Evolutionary conservation across 768 basidiomycete genomes (phyloP), one percentile per base, ranked within the genome.

Genomic region (Agaricus subrufescens): DNA sequence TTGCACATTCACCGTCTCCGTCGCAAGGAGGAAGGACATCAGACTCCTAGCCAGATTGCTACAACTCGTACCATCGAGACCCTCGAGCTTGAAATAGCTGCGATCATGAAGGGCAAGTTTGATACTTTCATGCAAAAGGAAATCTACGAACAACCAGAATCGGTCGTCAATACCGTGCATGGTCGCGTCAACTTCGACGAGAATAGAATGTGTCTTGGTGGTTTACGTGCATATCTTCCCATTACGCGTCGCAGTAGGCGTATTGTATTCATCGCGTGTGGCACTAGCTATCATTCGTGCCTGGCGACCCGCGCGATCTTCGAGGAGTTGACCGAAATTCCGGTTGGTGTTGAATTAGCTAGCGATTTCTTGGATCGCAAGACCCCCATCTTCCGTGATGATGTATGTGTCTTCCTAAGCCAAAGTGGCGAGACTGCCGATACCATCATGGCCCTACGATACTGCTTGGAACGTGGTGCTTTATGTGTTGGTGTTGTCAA

Each of bases 51-150:
- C 39, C 82, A 82, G 61, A 70, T 77, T 47, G 84, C 85, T 31
- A 67, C 91, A 26, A 96, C 94, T 34, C 91, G 97, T 62, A 93
- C 84, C 61, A 98, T 99, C 71, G 97, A 98, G 77, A 97, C 94
- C 4, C 85, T 99, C 63, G 97, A 98, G 74, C 86, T 99, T 61
- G 97, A 99, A 73, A 84, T 99, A 46, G 96, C 96, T 19, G 97
- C 96, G 62, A 98, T 99, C 76, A 98, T 98, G 97, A 99, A 99
- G 82, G 97, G 97, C 68, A 93, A 94, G 73, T 99, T 98, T 70
- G 93, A 93, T 68, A 95, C 96, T 69, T 99, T 99, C 77, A 99
- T 99, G 97, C 96, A 98, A 71, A 99, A 99, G 78, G 97, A 99
- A 73, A 98, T 98, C 64, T 98, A 94, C 78, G 92, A 98, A 69